Percentiles rank a stretch among this genome's conserved stretches.
Evolutionary conservation across 78 protist species (phyloP).

Genomic region (Chrysochromulina parva): DNA sequence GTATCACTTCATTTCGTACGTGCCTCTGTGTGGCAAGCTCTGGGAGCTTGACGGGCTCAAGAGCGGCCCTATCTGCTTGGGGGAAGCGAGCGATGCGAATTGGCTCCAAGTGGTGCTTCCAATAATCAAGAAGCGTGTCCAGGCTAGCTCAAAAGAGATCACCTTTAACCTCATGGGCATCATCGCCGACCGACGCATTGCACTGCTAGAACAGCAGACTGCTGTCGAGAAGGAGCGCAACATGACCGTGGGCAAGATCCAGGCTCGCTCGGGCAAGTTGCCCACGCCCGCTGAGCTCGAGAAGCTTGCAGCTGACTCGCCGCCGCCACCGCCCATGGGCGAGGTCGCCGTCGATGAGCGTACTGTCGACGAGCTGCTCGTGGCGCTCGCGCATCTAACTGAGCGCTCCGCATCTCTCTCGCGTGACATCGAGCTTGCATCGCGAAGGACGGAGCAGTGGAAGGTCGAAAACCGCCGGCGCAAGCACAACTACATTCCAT

Average conservation of each 20-base stretch:
- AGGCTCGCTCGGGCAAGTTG: not conserved
- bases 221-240: not conserved
- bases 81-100: not conserved
- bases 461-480: constrained; percentile 83
- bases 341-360: constrained; percentile 6
- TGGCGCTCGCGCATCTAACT: not conserved
- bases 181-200: constrained; percentile 40
- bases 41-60: constrained; percentile 96
- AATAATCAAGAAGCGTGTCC: constrained; percentile 67
- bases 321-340: not conserved
- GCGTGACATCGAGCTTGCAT: not conserved
- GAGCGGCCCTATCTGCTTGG: constrained; percentile 75
- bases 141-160: constrained; percentile 58
- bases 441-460: not conserved
- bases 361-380: not conserved
- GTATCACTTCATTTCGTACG: constrained; percentile 83
- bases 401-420: not conserved
- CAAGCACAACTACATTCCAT: constrained; percentile 91
- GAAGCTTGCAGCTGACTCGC: not conserved
- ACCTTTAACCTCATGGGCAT: constrained; percentile 89
- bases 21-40: constrained; percentile 53
- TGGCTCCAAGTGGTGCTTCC: constrained; percentile 64
- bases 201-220: not conserved
- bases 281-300: not conserved
- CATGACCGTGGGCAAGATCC: not conserved